phyloP scores from a whole-genome alignment of 176 grass and related monocot species.

The Triticum monococcum region DNA sequence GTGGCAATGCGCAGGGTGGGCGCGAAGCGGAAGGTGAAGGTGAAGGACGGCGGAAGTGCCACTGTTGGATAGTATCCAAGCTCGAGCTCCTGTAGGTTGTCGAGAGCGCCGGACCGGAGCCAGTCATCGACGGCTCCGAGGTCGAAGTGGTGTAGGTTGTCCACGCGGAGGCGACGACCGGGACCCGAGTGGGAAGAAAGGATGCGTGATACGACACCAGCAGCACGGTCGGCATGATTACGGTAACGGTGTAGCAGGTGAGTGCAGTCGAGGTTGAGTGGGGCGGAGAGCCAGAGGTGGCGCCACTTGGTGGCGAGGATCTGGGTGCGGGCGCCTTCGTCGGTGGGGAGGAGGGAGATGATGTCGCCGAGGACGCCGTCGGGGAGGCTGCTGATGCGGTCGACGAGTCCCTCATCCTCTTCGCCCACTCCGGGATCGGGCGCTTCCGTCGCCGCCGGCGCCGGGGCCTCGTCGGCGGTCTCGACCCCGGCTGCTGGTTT shows the following conservation, averaged over 20 bases:
- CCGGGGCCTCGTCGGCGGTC: neutral
- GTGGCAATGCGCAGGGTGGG: neutral
- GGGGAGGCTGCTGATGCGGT: neutral
- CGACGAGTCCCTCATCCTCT: neutral
- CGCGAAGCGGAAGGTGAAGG: neutral
- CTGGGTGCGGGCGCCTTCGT: neutral
- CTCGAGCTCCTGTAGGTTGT: neutral
- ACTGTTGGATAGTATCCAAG: fast-evolving
- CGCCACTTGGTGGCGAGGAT: neutral
- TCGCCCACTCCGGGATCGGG: neutral
- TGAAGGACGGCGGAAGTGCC: fast-evolving
- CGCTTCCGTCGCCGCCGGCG: too few relatives aligned
- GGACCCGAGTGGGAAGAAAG: neutral
- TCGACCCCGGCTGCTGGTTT: neutral
- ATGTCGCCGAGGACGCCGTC: neutral
- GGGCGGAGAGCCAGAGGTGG: too few relatives aligned
- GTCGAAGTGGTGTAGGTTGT: too few relatives aligned
- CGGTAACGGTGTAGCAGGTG: fast-evolving
- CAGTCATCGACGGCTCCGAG: neutral
- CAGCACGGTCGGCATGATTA: neutral
- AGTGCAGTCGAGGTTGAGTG: neutral
- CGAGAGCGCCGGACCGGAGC: neutral
- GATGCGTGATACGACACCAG: neutral
- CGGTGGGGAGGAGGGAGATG: neutral
- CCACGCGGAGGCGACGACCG: neutral